Conservation (phyloP, 2,329 filamentous ascomycete species). For the Colletotrichum coccodes region DNA sequence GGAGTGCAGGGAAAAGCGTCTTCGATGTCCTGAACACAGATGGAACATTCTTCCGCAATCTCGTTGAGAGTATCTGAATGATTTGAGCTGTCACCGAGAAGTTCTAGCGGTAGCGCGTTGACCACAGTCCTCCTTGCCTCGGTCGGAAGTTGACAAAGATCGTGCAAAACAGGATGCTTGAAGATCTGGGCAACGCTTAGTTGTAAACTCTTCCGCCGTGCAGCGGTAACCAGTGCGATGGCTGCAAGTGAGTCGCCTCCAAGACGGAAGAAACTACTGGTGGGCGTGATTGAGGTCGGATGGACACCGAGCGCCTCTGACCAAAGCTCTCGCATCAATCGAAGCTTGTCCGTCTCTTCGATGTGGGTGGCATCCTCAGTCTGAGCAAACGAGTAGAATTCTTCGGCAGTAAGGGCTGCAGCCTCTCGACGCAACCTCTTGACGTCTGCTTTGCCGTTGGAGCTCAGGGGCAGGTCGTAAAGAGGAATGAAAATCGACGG, state of each 20-base stretch:
- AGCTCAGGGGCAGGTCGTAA: slow-evolving; percentile 1
- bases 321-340: slow-evolving; percentile 14
- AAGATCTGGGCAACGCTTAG: slow-evolving; percentile 21
- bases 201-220: background rate
- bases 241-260: slow-evolving; percentile 39
- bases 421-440: slow-evolving; percentile 14
- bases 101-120: background rate
- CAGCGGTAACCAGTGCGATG: slow-evolving; percentile 35
- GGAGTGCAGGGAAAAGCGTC: slow-evolving; percentile 23
- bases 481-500: slow-evolving; percentile 25
- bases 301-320: slow-evolving; percentile 10
- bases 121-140: background rate
- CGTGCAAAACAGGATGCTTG: background rate
- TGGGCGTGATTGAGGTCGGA: slow-evolving; percentile 18
- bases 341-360: background rate
- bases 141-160: slow-evolving; percentile 10
- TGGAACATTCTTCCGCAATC: slow-evolving; percentile 1
- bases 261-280: slow-evolving; percentile 38
- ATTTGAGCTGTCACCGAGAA: background rate
- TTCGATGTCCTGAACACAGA: slow-evolving; percentile 8
- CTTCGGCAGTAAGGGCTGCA: background rate
- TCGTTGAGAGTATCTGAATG: background rate
- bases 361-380: background rate
- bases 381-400: slow-evolving; percentile 13
- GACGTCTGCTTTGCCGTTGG: slow-evolving; percentile 15